phyloP scores from a whole-genome alignment of 805 yeast species.

The Metschnikowia lachancei region DNA sequence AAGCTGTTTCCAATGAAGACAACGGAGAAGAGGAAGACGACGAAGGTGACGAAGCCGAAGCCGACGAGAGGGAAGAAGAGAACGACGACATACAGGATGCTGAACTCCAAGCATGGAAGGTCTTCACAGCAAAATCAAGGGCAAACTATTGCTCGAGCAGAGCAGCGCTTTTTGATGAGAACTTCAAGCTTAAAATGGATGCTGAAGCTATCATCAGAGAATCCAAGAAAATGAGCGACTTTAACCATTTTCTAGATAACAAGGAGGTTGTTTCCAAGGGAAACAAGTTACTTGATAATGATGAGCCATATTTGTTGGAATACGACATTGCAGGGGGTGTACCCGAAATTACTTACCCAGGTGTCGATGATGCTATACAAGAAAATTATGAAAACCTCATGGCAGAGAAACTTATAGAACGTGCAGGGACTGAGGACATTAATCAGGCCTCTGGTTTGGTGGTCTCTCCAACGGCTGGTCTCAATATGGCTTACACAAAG shows the following conservation, averaged over 20 bases:
- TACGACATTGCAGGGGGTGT: constrained; percentile 81
- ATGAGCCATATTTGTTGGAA: constrained; percentile 69
- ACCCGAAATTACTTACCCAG: constrained; percentile 60
- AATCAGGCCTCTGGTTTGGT: constrained; percentile 29
- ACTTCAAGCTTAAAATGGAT: constrained; percentile 56
- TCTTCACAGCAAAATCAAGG: constrained; percentile 73
- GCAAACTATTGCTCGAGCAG: constrained; percentile 72
- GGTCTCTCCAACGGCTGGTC: constrained; percentile 48
- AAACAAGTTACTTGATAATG: constrained; percentile 48
- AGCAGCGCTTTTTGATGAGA: constrained; percentile 58
- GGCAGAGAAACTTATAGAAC: constrained; percentile 34
- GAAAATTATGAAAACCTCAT: constrained; percentile 35
- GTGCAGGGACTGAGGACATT: constrained; percentile 25
- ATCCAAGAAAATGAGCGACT: constrained; percentile 64
- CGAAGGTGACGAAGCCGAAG: constrained; percentile 38
- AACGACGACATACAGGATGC: constrained; percentile 68
- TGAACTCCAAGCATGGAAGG: constrained; percentile 80
- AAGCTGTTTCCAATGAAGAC: constrained; percentile 21
- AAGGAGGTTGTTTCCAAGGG: constrained; percentile 42
- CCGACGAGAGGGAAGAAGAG: constrained; percentile 29
- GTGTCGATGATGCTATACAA: constrained; percentile 46
- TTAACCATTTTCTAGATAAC: constrained; percentile 43
- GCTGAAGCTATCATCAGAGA: constrained; percentile 69
- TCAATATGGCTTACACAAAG: constrained; percentile 55
- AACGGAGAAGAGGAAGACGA: constrained; percentile 45